Conservation (phyloP, 805 yeast genomes). For the Wickerhamiella australiensis region DNA sequence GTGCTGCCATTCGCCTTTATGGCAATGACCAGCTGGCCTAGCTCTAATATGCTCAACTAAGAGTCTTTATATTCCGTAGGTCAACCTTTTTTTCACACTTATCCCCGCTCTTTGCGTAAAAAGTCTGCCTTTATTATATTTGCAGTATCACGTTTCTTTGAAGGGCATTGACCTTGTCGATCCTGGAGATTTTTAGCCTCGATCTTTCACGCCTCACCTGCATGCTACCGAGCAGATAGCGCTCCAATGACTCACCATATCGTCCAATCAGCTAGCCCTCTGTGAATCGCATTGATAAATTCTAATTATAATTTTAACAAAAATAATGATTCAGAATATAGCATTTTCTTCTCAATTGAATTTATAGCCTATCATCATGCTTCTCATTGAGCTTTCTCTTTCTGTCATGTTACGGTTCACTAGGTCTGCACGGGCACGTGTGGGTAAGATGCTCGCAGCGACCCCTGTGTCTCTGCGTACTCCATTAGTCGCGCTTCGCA, state of each 20-base stretch:
- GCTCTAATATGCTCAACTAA: background rate
- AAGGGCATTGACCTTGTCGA: background rate
- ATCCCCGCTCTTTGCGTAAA: background rate
- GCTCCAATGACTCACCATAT: conserved; percentile 1
- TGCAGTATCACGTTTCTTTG: too few relatives aligned
- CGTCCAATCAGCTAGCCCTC: background rate
- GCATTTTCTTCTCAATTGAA: background rate
- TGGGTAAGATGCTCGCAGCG: background rate
- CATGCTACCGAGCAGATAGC: background rate
- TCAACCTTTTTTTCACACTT: background rate
- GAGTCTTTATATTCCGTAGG: background rate
- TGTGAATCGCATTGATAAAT: background rate
- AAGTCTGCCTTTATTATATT: too few relatives aligned
- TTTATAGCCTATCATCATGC: background rate
- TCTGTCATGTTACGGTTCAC: conserved; percentile 4
- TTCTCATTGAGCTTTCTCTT: background rate
- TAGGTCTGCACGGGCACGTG: background rate
- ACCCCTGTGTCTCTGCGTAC: background rate
- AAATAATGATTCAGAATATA: too few relatives aligned
- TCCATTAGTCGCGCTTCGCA: background rate
- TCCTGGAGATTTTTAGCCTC: background rate
- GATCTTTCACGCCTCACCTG: background rate
- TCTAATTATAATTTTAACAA: too few relatives aligned
- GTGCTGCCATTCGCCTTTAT: conserved; percentile 90
- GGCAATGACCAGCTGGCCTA: conserved; percentile 51